Base-by-base conservation (phyloP, 768 basidiomycete genomes). In the Suillus hirtellus region DNA sequence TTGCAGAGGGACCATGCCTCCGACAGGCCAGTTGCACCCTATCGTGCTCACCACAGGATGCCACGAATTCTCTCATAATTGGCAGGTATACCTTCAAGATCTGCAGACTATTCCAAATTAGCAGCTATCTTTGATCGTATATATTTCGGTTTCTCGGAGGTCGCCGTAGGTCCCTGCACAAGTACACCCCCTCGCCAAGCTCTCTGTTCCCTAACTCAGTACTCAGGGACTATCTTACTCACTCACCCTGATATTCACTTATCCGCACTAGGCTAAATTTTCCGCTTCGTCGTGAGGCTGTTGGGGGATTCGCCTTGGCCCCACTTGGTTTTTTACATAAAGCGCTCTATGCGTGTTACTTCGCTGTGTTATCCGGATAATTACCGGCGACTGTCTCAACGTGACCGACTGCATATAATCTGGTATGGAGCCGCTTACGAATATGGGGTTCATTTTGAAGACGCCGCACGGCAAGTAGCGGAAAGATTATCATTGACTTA, bases 311-410 rank as follows among this genome's bases (percentile, higher is more conserved):
- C 40, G 40, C 40, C 40, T 24, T 17, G 38, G 38, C 27, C 2
- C 24, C 55, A 27, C 34, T 37, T 5, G 40, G 27, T 4, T 19
- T 40, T 56, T 58, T 58, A 58, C 37, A 40, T 58, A 27, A 27
- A 24, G 19, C 34, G 52, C 31, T 53, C 34, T 35, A 11, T 38
- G 54, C 54, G 15, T 56, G 56, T 17, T 27, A 40, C 38, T 42
- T 27, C 11, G 38, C 24, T 40, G 24, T 40, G 55, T 40, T 58
- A 58, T 58, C 40, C 24, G 11, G 5, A 58, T 42, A 58, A 58
- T 58, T 58, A 58, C 56, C 56, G 56, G 54, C n/a, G n/a, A 14
- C 54, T 14, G n/a, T 37, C n/a, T 21, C 34, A 54, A 35, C 53
- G 53, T 55, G 35, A 27, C 24, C 5, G 19, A 35, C 19, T 34